Evolutionary conservation across 176 grass and related monocot genomes (phyloP), one percentile per base, ranked within the genome.

Genomic region (Musa acuminata): DNA sequence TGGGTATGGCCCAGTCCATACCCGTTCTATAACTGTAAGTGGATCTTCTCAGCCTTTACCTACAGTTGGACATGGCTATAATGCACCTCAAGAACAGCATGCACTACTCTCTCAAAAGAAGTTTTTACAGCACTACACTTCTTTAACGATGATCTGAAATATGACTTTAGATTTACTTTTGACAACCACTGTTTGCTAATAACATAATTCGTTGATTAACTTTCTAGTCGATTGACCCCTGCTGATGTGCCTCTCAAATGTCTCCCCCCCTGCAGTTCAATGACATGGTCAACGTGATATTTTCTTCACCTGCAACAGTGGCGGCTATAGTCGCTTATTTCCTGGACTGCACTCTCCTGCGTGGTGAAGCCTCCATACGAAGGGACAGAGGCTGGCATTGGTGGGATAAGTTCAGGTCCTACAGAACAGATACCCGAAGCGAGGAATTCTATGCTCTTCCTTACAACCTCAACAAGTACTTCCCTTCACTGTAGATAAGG

Each of bases 401-500:
- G 90, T 93, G 84, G 85, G 83, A 85, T 68, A 90, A 98, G 78
- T 98, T 85, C 82, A 93, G 83, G 80, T 67, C 72, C 54, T 91
- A 83, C 82, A 89, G 11, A 55, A 51, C 76, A 8, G 95, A 98
- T 16, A 7, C 55, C 2, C 89, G 95, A 79, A 85, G 78, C 17
- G 95, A 98, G 81, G 95, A 98, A 78, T 94, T 98, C 75, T 98
- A 93, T 13, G 72, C 74, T 24, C 90, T 98, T 51, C 95, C 95
- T 13, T 98, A 91, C 64, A 79, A 85, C 26, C 75, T 98, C 72
- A 91, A 84, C 88, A 93, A 70, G 83, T 98, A 89, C 85, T 98
- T 98, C 67, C 95, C 95, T 71, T 98, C 90, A 0, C 65, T 90
- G 0, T 97, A 93, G 82, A 79, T 9, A 21, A 27, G 4, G 54